phyloP scores from a whole-genome alignment of 495 filamentous ascomycete species.

The Copromyces sp. region DNA sequence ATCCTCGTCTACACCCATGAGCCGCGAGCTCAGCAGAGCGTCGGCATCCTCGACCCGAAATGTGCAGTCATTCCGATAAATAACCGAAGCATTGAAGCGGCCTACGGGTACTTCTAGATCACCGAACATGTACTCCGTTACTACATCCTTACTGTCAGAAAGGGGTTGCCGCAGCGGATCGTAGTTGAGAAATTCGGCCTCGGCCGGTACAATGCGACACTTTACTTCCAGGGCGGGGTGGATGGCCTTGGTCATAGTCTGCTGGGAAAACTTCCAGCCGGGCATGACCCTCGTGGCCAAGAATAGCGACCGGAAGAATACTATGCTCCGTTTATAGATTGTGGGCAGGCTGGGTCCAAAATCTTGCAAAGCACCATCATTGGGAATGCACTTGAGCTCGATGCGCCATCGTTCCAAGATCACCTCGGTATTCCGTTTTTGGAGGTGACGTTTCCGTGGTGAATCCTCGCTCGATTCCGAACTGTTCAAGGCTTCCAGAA shows the following conservation, averaged over 20 bases:
- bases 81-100: constrained; percentile 66
- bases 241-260: constrained; percentile 53
- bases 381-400: constrained; percentile 51
- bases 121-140: constrained; percentile 68
- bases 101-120: constrained; percentile 79
- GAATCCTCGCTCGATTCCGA: constrained; percentile 47
- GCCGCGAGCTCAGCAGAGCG: constrained; percentile 80
- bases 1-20: constrained; percentile 79
- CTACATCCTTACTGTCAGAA: constrained; percentile 55
- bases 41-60: constrained; percentile 90
- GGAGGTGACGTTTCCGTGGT: constrained; percentile 20
- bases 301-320: constrained; percentile 90
- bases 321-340: constrained; percentile 90
- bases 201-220: constrained; percentile 62
- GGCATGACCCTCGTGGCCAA: constrained; percentile 73
- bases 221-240: constrained; percentile 58
- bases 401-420: constrained; percentile 86
- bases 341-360: constrained; percentile 66
- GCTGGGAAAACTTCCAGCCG: constrained; percentile 74
- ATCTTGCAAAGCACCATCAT: constrained; percentile 45
- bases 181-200: constrained; percentile 36
- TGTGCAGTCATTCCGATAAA: constrained; percentile 77
- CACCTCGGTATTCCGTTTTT: constrained; percentile 49
- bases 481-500: constrained; percentile 65
- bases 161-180: constrained; percentile 67